Evolutionary conservation across 768 basidiomycete genomes (phyloP).

Genomic region (Chlorophyllum brunneum): DNA sequence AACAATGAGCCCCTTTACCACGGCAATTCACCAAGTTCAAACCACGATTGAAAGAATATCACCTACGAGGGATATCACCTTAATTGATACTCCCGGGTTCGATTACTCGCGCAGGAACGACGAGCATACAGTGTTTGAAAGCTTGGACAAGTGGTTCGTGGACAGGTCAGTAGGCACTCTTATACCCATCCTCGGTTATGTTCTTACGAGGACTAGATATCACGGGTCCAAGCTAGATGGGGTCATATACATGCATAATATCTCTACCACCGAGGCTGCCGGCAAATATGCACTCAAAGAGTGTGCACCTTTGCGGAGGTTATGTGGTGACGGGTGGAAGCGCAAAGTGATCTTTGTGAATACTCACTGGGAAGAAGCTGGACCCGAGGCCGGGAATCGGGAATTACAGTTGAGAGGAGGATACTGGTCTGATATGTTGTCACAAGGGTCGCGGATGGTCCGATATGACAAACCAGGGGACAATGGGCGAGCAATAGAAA

Average conservation of each 20-base stretch:
- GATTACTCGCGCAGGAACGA: not conserved
- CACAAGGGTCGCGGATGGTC: not conserved
- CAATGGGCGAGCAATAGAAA: not conserved
- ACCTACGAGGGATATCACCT: not conserved
- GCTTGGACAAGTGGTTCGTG: not conserved
- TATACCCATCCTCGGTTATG: not conserved
- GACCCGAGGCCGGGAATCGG: not conserved
- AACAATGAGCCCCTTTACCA: not conserved
- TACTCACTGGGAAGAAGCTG: not conserved
- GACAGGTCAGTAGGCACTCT: not conserved
- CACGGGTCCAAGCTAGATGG: not conserved
- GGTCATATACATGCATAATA: constrained; percentile 9
- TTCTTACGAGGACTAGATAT: not conserved
- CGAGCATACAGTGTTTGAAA: not conserved
- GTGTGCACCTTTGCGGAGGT: no score
- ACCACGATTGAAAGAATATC: not conserved
- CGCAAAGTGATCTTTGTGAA: not conserved
- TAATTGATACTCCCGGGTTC: constrained; percentile 7
- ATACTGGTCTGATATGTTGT: not conserved
- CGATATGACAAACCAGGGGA: not conserved
- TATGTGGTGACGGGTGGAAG: not conserved
- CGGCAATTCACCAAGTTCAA: not conserved
- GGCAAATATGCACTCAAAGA: not conserved
- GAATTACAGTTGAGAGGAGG: not conserved
- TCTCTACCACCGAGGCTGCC: not conserved